Conservation (phyloP, 257 asterid species). For the Avicennia marina region DNA sequence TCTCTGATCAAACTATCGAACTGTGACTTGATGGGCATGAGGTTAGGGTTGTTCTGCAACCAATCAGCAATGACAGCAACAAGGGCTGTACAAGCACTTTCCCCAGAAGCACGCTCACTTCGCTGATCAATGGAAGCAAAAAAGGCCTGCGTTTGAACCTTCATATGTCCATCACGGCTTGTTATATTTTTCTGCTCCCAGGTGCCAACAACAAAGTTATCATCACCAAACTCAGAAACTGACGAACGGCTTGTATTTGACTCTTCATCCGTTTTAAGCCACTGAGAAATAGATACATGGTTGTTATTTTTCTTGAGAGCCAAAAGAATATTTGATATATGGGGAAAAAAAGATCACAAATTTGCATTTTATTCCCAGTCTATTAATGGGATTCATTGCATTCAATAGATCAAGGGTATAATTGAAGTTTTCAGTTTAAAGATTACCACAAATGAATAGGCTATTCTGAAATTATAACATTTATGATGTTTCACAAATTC, state of each 20-base stretch:
- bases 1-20: slow-evolving; percentile 79
- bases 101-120: slow-evolving; percentile 82
- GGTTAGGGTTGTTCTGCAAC: slow-evolving; percentile 48
- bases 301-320: background rate
- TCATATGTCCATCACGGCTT: slow-evolving; percentile 74
- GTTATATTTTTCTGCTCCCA: slow-evolving; percentile 71
- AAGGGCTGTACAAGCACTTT: slow-evolving; percentile 82
- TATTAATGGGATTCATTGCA: too few relatives aligned
- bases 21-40: slow-evolving; percentile 77
- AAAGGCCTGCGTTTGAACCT: slow-evolving; percentile 63
- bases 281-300: slow-evolving; percentile 8
- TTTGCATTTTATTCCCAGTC: too few relatives aligned
- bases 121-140: slow-evolving; percentile 87
- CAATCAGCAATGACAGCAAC: slow-evolving; percentile 84
- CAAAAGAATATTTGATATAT: too few relatives aligned
- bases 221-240: slow-evolving; percentile 63
- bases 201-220: slow-evolving; percentile 59
- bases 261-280: slow-evolving; percentile 29
- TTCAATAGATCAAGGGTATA: too few relatives aligned
- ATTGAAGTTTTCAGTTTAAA: too few relatives aligned
- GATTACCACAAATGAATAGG: too few relatives aligned
- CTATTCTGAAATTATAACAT: too few relatives aligned
- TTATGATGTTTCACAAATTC: too few relatives aligned
- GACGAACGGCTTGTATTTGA: slow-evolving; percentile 23
- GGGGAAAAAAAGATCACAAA: too few relatives aligned